These are phyloP conservation scores for Lachnellula cervina DNA, from an alignment of 2,329 filamentous ascomycete genomes.

Conservation along the genomic window DNA sequence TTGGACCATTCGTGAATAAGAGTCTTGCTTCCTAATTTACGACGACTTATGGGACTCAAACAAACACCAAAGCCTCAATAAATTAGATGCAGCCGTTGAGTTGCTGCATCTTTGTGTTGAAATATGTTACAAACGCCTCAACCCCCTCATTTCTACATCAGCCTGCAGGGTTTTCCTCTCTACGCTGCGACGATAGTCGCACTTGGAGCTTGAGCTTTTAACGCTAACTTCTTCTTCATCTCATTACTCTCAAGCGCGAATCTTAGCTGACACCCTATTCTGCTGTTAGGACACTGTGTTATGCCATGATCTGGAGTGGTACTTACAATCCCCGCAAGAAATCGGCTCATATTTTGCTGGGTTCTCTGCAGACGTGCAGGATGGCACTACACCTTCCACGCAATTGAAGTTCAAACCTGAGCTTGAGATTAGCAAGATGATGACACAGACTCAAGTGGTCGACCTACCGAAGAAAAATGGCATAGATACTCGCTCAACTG, in stretches of 20 bases:
- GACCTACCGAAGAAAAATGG: conserved; percentile 49
- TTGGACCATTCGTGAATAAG: too few species aligned
- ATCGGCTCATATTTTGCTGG: conserved; percentile 48
- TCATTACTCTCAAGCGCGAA: conserved; percentile 27
- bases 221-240: conserved; percentile 21
- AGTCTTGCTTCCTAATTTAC: too few species aligned
- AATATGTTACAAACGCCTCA: neutral
- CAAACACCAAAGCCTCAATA: neutral
- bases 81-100: neutral
- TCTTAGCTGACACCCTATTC: conserved; percentile 28
- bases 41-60: neutral
- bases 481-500: conserved; percentile 45
- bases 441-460: neutral
- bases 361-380: conserved; percentile 41
- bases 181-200: conserved; percentile 23
- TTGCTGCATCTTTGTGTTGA: neutral
- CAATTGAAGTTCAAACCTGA: conserved; percentile 47
- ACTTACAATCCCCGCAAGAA: conserved; percentile 43
- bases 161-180: neutral
- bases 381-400: conserved; percentile 43
- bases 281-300: conserved; percentile 2
- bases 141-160: too few species aligned
- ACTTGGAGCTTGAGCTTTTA: conserved; percentile 22
- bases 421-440: neutral
- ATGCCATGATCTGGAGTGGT: neutral